Evolutionary conservation across 2,329 filamentous ascomycete species (phyloP).

Genomic region (Fusarium pininemorale): DNA sequence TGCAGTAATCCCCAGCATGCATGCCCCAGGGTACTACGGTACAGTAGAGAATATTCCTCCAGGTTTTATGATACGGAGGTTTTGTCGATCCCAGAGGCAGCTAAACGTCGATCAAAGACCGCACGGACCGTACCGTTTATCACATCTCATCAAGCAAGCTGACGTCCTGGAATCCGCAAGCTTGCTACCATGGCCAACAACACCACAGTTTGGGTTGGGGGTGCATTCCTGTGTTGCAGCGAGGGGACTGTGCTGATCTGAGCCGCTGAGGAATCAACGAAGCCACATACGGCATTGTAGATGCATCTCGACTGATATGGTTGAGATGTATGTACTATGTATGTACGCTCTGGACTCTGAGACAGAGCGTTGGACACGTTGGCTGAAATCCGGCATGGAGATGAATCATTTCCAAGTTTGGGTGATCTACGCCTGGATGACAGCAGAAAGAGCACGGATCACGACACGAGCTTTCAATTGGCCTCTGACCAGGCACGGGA

Average conservation of each 20-base stretch:
- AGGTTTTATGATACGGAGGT: slow-evolving; percentile 9
- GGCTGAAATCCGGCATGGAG: slow-evolving; percentile 21
- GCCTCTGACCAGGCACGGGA: not conserved
- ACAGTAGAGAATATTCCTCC: slow-evolving; percentile 1
- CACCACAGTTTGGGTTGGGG: slow-evolving; percentile 15
- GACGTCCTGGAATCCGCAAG: slow-evolving; percentile 26
- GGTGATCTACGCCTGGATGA: not conserved
- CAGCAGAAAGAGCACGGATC: slow-evolving; percentile 7
- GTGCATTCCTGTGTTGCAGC: slow-evolving; percentile 30
- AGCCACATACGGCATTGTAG: slow-evolving; percentile 14
- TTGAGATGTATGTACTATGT: not conserved
- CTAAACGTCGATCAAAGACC: slow-evolving; percentile 30
- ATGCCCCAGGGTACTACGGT: not conserved
- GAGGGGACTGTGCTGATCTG: not conserved
- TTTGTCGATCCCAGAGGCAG: slow-evolving; percentile 22
- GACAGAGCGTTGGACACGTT: slow-evolving; percentile 5
- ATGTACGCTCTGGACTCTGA: not conserved
- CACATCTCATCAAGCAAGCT: slow-evolving; percentile 6
- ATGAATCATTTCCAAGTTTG: not conserved
- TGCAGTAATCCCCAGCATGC: not conserved
- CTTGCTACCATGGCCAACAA: slow-evolving; percentile 20
- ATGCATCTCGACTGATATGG: slow-evolving; percentile 27
- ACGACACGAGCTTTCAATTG: slow-evolving; percentile 3
- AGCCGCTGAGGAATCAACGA: slow-evolving; percentile 5
- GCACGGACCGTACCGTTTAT: slow-evolving; percentile 37